Conservation (phyloP, 805 yeast species). For the Lipomyces yamanashiensis region DNA sequence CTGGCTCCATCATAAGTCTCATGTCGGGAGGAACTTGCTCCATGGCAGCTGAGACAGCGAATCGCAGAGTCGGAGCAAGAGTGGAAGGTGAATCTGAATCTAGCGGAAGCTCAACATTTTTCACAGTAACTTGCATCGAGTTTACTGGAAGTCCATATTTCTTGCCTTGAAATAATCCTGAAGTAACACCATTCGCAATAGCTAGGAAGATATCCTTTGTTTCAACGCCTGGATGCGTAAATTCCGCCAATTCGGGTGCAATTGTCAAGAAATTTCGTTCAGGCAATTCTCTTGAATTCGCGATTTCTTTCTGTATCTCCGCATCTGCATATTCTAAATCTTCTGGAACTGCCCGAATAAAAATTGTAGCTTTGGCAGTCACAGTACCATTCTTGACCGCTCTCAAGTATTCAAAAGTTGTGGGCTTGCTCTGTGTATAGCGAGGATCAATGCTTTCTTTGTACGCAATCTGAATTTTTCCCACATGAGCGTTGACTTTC, state of each 20-base stretch:
- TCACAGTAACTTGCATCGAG: constrained; percentile 61
- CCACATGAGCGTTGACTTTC: constrained; percentile 78
- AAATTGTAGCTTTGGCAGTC: constrained; percentile 42
- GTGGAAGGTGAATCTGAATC: constrained; percentile 50
- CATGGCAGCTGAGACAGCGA: constrained; percentile 51
- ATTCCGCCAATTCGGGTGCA: constrained; percentile 7
- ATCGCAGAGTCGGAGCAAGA: constrained; percentile 54
- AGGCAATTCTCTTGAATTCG: constrained; percentile 7
- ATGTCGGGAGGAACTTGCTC: constrained; percentile 32
- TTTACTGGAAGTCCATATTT: constrained; percentile 57
- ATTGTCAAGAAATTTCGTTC: constrained; percentile 33
- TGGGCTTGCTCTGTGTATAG: constrained; percentile 34
- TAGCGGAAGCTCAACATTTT: constrained; percentile 57
- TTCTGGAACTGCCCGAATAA: constrained; percentile 41
- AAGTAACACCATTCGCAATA: constrained; percentile 43
- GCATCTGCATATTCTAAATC: constrained; percentile 47
- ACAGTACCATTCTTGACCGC: constrained; percentile 41
- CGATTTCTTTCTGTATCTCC: constrained; percentile 49
- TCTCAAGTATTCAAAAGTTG: constrained; percentile 33
- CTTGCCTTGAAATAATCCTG: constrained; percentile 53
- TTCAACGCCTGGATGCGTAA: constrained; percentile 40
- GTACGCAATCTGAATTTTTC: constrained; percentile 86
- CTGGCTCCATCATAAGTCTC: constrained; percentile 78
- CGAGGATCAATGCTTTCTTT: constrained; percentile 63
- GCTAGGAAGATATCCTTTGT: constrained; percentile 42